Conservation (phyloP, 2,329 filamentous ascomycete genomes). For the Diplodia sapinea region DNA sequence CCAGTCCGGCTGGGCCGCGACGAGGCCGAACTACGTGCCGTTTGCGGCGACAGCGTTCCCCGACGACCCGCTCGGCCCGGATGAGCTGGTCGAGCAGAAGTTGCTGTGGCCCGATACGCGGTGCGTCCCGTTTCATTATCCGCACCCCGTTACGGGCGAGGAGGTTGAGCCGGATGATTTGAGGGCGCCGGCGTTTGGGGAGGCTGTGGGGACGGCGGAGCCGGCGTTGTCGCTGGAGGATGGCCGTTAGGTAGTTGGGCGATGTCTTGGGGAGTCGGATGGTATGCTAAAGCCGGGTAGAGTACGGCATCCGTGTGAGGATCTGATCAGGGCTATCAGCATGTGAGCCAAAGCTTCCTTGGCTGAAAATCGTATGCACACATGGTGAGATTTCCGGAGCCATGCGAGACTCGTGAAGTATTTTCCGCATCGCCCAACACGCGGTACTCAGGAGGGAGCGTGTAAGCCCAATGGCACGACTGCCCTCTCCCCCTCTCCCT, state of each 20-base stretch:
- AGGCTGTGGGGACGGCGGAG: conserved; percentile 49
- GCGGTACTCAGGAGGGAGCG: background rate
- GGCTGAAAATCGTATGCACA: no score
- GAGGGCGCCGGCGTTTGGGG: conserved; percentile 55
- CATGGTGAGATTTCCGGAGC: no score
- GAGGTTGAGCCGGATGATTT: conserved; percentile 55
- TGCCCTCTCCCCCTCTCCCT: background rate
- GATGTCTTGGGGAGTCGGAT: no score
- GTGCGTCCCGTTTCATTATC: conserved; percentile 61
- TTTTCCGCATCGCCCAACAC: no score
- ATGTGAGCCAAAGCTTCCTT: no score
- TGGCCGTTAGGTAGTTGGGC: conserved; percentile 19
- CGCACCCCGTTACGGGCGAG: conserved; percentile 58
- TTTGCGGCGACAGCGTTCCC: conserved; percentile 57
- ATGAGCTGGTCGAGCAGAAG: conserved; percentile 60
- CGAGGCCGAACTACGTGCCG: conserved; percentile 60
- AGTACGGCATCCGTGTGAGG: no score
- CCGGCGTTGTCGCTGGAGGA: conserved; percentile 52
- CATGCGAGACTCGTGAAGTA: no score
- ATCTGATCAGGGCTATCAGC: no score
- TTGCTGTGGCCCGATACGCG: conserved; percentile 64
- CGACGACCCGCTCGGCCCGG: conserved; percentile 58
- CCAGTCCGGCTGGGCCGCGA: conserved; percentile 61
- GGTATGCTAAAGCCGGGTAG: background rate
- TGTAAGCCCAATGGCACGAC: background rate